phyloP scores from a whole-genome alignment of 805 yeast species.

The Starmerella tilneyi region DNA sequence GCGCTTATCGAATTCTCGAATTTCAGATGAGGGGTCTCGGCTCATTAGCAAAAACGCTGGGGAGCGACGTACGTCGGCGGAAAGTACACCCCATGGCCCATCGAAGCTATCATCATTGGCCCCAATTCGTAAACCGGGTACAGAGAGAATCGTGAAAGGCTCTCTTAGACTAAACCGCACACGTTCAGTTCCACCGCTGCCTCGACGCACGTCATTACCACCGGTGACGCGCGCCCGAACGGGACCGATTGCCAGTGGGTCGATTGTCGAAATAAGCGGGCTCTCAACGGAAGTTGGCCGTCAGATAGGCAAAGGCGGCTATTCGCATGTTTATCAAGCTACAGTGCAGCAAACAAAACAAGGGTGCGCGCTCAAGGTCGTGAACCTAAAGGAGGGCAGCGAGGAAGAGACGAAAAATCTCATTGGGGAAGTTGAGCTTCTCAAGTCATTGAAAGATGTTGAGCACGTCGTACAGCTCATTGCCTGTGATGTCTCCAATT shows the following conservation, averaged over 20 bases:
- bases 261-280: constrained; percentile 1
- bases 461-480: constrained; percentile 68
- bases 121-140: background rate
- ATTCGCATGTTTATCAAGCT: constrained; percentile 15
- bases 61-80: no score
- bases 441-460: constrained; percentile 48
- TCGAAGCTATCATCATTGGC: background rate
- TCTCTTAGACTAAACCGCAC: background rate
- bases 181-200: background rate
- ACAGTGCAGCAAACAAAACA: background rate
- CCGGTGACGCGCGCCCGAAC: background rate
- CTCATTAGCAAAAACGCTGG: no score
- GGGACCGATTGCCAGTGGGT: background rate
- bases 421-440: constrained; percentile 68
- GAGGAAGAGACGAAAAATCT: constrained; percentile 25
- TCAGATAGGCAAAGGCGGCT: constrained; percentile 20
- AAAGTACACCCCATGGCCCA: background rate
- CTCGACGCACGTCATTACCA: background rate
- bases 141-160: background rate
- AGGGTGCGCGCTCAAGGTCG: constrained; percentile 18
- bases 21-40: no score
- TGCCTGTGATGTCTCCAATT: constrained; percentile 59
- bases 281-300: constrained; percentile 3
- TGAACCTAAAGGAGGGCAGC: background rate
- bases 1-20: no score